A percentile compares a stretch with the other conserved stretches of the same genome.
Evolutionary conservation across 2,329 filamentous ascomycete species (phyloP).

Genomic region (Ophiocordyceps australis): DNA sequence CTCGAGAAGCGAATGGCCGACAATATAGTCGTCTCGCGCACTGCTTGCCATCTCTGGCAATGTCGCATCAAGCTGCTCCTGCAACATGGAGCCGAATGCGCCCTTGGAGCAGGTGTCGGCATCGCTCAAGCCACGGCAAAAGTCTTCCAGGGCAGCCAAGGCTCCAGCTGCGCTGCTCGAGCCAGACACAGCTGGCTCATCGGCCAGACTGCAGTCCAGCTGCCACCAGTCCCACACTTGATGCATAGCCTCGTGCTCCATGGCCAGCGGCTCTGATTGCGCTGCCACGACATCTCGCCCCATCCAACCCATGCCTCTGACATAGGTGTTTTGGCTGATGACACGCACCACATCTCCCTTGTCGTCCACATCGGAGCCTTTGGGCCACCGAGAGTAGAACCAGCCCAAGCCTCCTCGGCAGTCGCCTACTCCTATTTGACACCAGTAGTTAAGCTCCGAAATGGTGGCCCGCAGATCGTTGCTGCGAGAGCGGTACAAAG

Average conservation of each 20-base stretch:
- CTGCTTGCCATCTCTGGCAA: conserved; percentile 33
- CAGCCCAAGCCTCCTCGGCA: conserved; percentile 76
- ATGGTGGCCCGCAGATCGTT: conserved; percentile 67
- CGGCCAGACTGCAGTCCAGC: conserved; percentile 41
- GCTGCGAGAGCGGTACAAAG: conserved; percentile 51
- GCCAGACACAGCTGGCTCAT: conserved; percentile 9
- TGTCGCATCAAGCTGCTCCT: conserved; percentile 42
- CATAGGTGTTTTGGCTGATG: conserved; percentile 65
- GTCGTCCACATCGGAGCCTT: conserved; percentile 48
- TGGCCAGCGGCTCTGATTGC: conserved; percentile 15
- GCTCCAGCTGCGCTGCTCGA: conserved; percentile 10
- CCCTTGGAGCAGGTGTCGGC: conserved; percentile 41
- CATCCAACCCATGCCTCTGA: conserved; percentile 60
- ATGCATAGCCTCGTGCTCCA: conserved; percentile 43
- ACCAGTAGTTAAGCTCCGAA: conserved; percentile 85
- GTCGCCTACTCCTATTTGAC: conserved; percentile 86
- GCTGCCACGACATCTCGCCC: conserved; percentile 37
- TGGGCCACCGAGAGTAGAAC: conserved; percentile 66
- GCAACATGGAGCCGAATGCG: conserved; percentile 22
- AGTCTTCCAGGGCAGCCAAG: conserved; percentile 32
- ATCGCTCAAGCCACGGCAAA: conserved; percentile 43
- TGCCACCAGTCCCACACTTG: conserved; percentile 53
- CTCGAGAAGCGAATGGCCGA: conserved; percentile 29
- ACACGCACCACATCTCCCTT: conserved; percentile 55
- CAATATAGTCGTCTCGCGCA: conserved; percentile 28